phyloP scores from a whole-genome alignment of 2,329 filamentous ascomycete species.

The Aspergillus texensis region DNA sequence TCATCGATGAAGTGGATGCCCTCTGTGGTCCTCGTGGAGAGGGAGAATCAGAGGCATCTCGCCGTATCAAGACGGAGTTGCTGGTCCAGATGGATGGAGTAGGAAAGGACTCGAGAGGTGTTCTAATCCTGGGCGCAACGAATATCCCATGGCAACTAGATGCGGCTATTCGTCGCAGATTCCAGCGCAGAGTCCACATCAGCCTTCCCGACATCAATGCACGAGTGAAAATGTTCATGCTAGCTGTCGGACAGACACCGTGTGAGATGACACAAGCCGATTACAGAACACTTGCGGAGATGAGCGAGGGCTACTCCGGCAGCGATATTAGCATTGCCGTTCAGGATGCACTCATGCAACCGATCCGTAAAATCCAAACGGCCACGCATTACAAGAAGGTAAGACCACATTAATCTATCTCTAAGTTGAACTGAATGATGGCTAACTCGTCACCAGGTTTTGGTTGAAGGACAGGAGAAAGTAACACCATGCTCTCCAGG shows the following conservation, averaged over 20 bases:
- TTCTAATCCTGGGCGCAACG: constrained; percentile 91
- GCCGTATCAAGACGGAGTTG: constrained; percentile 97
- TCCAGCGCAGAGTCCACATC: constrained; percentile 95
- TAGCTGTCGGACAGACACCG: constrained; percentile 89
- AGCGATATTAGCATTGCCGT: constrained; percentile 96
- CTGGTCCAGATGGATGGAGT: constrained; percentile 99
- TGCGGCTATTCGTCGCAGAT: constrained; percentile 90
- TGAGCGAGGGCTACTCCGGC: constrained; percentile 92
- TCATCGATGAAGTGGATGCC: constrained; percentile 97
- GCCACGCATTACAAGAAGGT: constrained; percentile 98
- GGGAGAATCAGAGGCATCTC: constrained; percentile 95
- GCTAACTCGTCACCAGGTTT: constrained; percentile 57
- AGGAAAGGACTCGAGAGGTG: constrained; percentile 89
- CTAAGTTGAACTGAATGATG: background rate
- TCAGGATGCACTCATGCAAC: constrained; percentile 96
- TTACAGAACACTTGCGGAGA: constrained; percentile 74
- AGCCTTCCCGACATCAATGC: constrained; percentile 85
- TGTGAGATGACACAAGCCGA: constrained; percentile 79
- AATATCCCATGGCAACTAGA: constrained; percentile 99
- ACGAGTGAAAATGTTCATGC: constrained; percentile 91
- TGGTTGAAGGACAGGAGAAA: constrained; percentile 63
- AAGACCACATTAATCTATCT: constrained; percentile 23
- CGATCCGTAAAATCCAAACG: constrained; percentile 92
- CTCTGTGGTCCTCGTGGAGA: constrained; percentile 90
- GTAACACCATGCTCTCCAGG: constrained; percentile 90